Conservation (phyloP, 2,329 filamentous ascomycete species). For the Chalaropsis thielavioides region DNA sequence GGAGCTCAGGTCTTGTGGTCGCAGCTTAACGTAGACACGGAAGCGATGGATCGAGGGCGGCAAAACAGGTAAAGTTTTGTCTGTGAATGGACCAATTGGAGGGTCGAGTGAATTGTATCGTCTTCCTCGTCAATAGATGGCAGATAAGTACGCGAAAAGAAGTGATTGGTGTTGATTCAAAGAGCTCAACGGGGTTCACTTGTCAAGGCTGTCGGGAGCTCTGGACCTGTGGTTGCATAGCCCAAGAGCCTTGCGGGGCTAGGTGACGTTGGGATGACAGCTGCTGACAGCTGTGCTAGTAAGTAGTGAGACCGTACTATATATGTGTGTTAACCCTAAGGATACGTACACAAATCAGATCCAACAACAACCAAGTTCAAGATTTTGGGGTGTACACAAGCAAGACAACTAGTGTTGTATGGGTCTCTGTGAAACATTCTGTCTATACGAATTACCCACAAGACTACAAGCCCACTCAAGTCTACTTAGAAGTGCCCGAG, state of each 20-base stretch:
- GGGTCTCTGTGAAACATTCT: not conserved
- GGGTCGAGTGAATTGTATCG: not conserved
- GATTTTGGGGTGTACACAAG: too few species aligned
- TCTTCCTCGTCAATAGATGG: not conserved
- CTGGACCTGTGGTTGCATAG: not conserved
- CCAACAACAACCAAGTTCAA: too few species aligned
- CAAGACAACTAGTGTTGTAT: not conserved
- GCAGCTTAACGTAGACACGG: constrained; percentile 2
- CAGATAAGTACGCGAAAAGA: not conserved
- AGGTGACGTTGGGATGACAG: not conserved
- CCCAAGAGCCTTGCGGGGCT: constrained; percentile 13
- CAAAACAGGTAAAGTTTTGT: not conserved
- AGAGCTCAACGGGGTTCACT: not conserved
- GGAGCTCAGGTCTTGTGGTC: constrained; percentile 1
- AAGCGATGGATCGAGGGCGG: not conserved
- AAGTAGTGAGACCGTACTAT: not conserved
- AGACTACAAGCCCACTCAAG: not conserved
- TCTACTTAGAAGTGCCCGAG: not conserved
- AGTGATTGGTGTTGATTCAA: not conserved
- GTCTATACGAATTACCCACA: not conserved
- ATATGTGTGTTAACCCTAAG: not conserved
- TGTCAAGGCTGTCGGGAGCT: constrained; percentile 3
- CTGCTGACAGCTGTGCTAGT: not conserved
- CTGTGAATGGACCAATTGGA: not conserved
- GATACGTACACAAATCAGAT: not conserved